Evolutionary conservation across 768 basidiomycete genomes (phyloP).

Genomic region (Boletus pseudopeckii): DNA sequence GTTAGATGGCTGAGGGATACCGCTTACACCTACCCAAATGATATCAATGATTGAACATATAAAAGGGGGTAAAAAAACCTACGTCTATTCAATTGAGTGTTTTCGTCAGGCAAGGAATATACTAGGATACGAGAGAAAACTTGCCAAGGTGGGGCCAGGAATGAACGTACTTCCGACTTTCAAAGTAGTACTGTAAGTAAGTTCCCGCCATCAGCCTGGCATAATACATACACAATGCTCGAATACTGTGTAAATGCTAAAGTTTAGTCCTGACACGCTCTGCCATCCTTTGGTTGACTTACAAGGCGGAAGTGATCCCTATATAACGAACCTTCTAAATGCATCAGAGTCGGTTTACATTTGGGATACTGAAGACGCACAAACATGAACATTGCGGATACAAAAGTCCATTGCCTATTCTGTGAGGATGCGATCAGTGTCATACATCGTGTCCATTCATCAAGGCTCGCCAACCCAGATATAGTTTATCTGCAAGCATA

Average conservation of each 20-base stretch:
- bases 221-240: slow-evolving; percentile 7
- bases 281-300: not conserved
- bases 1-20: not conserved
- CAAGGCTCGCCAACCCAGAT: slow-evolving; percentile 16
- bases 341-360: not conserved
- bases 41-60: not conserved
- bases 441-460: not conserved
- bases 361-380: slow-evolving; percentile 3
- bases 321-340: slow-evolving; percentile 17
- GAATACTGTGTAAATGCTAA: not conserved
- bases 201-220: not conserved
- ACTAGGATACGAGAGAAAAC: not conserved
- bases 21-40: slow-evolving; percentile 16
- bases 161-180: slow-evolving; percentile 18
- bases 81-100: slow-evolving; percentile 9
- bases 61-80: not conserved
- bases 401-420: slow-evolving; percentile 15
- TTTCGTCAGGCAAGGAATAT: not conserved
- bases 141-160: slow-evolving; percentile 13
- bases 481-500: slow-evolving; percentile 4
- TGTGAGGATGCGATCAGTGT: slow-evolving; percentile 2
- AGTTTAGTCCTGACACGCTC: not conserved
- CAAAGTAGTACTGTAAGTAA: not conserved
- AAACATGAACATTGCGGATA: slow-evolving; percentile 12
- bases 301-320: slow-evolving; percentile 11